A percentile compares a stretch with the other conserved stretches of the same genome.
Evolutionary conservation across 2,329 filamentous ascomycete genomes (phyloP).

Genomic region (Tolypocladium album): DNA sequence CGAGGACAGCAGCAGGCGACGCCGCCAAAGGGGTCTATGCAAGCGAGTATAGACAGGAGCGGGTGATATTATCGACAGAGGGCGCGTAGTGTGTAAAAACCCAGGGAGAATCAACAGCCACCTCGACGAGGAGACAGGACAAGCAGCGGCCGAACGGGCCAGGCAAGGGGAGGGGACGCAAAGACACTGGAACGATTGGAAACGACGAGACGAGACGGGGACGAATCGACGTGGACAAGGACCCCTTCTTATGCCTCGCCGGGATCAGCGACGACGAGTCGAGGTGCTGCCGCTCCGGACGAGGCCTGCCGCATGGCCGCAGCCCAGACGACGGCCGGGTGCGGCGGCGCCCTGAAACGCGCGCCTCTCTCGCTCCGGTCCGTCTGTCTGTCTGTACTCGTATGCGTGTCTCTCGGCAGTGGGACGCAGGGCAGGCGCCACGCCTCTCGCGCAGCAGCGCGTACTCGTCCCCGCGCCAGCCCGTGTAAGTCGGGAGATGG

Average conservation of each 20-base stretch:
- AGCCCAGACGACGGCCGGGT: background rate
- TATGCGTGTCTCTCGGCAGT: background rate
- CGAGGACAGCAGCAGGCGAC: background rate
- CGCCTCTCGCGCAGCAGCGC: background rate
- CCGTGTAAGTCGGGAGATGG: background rate
- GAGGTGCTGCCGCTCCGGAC: too few species aligned
- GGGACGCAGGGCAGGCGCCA: too few species aligned
- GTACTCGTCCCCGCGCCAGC: too few species aligned
- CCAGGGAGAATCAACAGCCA: background rate
- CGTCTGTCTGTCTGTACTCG: too few species aligned
- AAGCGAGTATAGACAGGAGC: background rate
- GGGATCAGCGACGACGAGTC: background rate
- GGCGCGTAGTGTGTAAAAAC: background rate
- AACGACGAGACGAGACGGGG: constrained; percentile 7
- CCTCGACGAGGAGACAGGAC: background rate
- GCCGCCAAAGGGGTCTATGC: background rate
- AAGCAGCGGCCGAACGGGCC: constrained; percentile 1
- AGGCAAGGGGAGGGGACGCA: constrained; percentile 2
- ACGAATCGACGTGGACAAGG: constrained; percentile 12
- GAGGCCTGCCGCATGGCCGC: background rate
- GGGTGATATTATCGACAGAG: background rate
- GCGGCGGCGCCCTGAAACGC: background rate
- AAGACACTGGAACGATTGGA: constrained; percentile 10
- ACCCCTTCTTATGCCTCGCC: constrained; percentile 17
- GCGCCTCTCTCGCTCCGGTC: background rate